Evolutionary conservation across 768 basidiomycete species (phyloP), one percentile per base, ranked within the genome.

Genomic region (Suillus lakei): DNA sequence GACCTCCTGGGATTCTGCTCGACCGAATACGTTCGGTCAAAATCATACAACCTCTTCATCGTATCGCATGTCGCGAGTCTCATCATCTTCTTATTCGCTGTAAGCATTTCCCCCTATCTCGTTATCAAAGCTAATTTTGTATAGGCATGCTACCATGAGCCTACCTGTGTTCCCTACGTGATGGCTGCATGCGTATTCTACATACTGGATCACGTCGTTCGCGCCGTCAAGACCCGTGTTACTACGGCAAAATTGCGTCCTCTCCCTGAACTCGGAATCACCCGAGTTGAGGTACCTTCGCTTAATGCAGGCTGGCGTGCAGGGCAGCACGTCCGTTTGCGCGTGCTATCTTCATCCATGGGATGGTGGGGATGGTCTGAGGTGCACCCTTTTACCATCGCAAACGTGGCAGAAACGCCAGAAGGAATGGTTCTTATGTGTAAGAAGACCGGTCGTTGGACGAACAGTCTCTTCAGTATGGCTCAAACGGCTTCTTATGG

Each of bases 261-360:
- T 1, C 74, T 87, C 12, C 78, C 81, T 2, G 82, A 82, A 10
- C 80, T 86, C 26, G 75, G 76, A 16, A 77, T 81, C 48, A 86
- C 85, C 6, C 77, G 83, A 50, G 71, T 88, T 32, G 80, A 84
- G 43, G 72, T 86, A 9, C 82, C 82, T 0, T 62, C 71, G 5
- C 51, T 88, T 51, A 81, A 78, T 56, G 75, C 79, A 0, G 88
- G 88, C 23, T 89, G 87, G 87, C 77, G 86, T 34, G 79, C 85
- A 0, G 87, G 88, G 3, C 87, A 89, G 69, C 86, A 89, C 69
- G 85, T 89, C 51, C 82, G 87, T 54, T 66, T 89, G 34, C 77
- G 84, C 50, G 76, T 84, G 0, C 74, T 85, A 2, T 74, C 75
- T 12, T 69, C 79, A n/a, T 78, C 74, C 26, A 78, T 79, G 77